Percentiles rank a stretch among this genome's conserved stretches.
Conservation (phyloP, 345 rosid species). For the Moricandia moricandioides region DNA sequence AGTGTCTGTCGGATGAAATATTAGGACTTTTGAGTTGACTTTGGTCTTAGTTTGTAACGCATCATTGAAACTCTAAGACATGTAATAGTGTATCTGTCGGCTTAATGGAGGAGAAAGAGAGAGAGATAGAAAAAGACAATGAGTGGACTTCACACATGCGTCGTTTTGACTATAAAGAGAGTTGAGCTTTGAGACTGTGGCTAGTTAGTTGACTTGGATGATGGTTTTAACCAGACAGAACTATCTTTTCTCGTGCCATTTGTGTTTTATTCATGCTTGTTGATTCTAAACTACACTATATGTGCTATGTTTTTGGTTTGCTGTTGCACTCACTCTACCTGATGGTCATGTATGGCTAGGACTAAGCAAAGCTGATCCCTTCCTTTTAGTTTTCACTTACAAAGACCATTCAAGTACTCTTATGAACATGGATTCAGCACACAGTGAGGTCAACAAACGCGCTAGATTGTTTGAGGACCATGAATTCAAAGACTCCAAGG, state of each 20-base stretch:
- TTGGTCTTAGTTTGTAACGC: neutral
- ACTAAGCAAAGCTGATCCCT: slow-evolving; percentile 58
- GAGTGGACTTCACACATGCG: slow-evolving; percentile 17
- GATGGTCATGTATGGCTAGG: slow-evolving; percentile 70
- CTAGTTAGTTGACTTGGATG: neutral
- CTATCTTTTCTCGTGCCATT: neutral
- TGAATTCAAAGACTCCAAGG: slow-evolving; percentile 49
- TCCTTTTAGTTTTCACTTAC: neutral
- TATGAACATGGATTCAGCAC: slow-evolving; percentile 32
- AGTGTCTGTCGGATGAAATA: neutral
- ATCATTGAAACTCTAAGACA: neutral
- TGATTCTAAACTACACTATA: neutral
- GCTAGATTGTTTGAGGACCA: slow-evolving; percentile 60
- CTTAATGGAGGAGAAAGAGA: neutral
- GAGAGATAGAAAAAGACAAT: neutral
- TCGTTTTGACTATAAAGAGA: neutral
- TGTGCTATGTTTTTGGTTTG: slow-evolving; percentile 13
- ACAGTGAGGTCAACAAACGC: slow-evolving; percentile 49
- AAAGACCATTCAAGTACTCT: slow-evolving; percentile 33
- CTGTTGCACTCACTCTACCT: slow-evolving; percentile 64
- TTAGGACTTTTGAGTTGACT: neutral
- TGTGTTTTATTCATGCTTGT: neutral
- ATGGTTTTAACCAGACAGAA: neutral
- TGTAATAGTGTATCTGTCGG: neutral
- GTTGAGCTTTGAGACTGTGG: neutral